Percentiles rank a stretch among this genome's conserved stretches.
Evolutionary conservation across 2,329 filamentous ascomycete genomes (phyloP).

Genomic region (Chalaropsis thielavioides): DNA sequence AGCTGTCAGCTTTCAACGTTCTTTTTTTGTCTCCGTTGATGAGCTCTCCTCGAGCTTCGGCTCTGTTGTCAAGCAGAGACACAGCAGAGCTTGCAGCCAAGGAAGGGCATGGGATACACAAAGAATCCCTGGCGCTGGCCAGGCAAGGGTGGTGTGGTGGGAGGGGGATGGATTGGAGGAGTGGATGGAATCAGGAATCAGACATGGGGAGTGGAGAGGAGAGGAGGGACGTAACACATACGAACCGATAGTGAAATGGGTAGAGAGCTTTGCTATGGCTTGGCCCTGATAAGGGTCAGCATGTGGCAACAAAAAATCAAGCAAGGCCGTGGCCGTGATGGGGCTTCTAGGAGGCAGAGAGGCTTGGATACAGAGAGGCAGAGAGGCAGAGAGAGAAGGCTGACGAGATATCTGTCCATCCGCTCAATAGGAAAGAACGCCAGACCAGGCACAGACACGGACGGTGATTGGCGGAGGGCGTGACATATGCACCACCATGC

Average conservation of each 20-base stretch:
- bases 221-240: background rate
- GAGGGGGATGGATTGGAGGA: background rate
- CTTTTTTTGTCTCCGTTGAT: background rate
- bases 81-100: background rate
- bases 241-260: background rate
- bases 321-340: background rate
- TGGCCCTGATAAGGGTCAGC: background rate
- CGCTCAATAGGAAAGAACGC: background rate
- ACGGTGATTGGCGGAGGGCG: background rate
- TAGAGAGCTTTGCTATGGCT: background rate
- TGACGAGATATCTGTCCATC: background rate
- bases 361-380: too few relatives aligned
- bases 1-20: background rate
- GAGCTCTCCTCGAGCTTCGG: background rate
- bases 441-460: background rate
- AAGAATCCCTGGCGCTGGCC: background rate
- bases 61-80: background rate
- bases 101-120: conserved; percentile 4
- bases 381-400: background rate
- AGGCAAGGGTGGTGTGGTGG: background rate
- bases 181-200: conserved; percentile 4
- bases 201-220: background rate
- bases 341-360: background rate
- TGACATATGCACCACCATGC: background rate
- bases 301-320: background rate